phyloP scores from a whole-genome alignment of 2,329 filamentous ascomycete species.

The Xylaria sp. region DNA sequence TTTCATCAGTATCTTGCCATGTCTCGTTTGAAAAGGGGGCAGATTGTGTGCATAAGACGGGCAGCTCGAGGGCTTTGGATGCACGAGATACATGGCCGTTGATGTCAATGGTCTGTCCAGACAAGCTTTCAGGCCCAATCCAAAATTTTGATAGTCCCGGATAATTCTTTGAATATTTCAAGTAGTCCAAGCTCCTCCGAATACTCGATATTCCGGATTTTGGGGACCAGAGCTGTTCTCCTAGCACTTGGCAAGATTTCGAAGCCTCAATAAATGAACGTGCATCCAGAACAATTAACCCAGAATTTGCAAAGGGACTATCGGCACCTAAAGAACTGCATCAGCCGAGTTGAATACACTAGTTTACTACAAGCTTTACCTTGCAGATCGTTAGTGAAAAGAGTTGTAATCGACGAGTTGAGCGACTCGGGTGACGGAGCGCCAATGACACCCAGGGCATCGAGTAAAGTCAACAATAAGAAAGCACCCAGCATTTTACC shows the following conservation, averaged over 20 bases:
- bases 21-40: slow-evolving; percentile 55
- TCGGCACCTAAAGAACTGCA: slow-evolving; percentile 45
- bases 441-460: slow-evolving; percentile 19
- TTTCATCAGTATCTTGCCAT: slow-evolving; percentile 48
- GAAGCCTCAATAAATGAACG: slow-evolving; percentile 47
- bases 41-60: slow-evolving; percentile 57
- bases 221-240: slow-evolving; percentile 55
- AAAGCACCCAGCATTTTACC: slow-evolving; percentile 9
- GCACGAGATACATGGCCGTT: slow-evolving; percentile 43
- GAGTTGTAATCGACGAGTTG: slow-evolving; percentile 52
- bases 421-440: slow-evolving; percentile 51
- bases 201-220: slow-evolving; percentile 45
- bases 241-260: slow-evolving; percentile 51
- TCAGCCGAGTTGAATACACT: slow-evolving; percentile 1
- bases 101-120: slow-evolving; percentile 46
- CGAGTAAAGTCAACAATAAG: slow-evolving; percentile 30
- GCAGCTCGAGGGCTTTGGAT: slow-evolving; percentile 42
- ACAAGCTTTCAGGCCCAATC: slow-evolving; percentile 47
- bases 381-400: slow-evolving; percentile 57
- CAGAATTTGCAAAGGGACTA: slow-evolving; percentile 50
- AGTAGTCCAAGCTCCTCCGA: slow-evolving; percentile 52
- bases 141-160: slow-evolving; percentile 50
- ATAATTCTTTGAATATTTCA: slow-evolving; percentile 50
- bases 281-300: slow-evolving; percentile 52
- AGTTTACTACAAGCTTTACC: slow-evolving; percentile 43